phyloP scores from a whole-genome alignment of 2,329 filamentous ascomycete genomes.

The Ceratocystis alfenasii region DNA sequence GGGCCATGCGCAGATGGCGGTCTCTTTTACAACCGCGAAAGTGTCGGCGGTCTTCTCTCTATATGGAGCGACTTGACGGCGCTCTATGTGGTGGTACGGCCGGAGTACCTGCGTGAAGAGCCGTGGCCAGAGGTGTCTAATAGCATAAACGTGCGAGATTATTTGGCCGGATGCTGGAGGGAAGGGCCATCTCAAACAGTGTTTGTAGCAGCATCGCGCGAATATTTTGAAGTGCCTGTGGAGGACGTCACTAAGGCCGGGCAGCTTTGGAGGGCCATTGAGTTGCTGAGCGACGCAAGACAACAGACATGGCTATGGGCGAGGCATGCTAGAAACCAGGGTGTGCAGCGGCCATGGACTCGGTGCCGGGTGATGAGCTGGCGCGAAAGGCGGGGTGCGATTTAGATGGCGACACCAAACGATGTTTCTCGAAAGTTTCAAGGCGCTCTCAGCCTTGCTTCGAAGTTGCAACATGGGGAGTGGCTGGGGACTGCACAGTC shows the following conservation, averaged over 20 bases:
- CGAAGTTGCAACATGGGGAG: no score
- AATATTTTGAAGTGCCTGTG: slow-evolving; percentile 16
- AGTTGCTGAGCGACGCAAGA: slow-evolving; percentile 15
- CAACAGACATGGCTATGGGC: slow-evolving; percentile 19
- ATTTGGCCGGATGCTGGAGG: slow-evolving; percentile 8
- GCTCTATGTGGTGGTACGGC: slow-evolving; percentile 19
- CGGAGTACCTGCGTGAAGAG: slow-evolving; percentile 7
- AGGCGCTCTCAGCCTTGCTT: background rate
- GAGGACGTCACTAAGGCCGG: slow-evolving; percentile 11
- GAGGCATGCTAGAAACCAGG: slow-evolving; percentile 14
- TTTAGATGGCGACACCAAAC: background rate
- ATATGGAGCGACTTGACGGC: slow-evolving; percentile 16
- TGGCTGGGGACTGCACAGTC: no score
- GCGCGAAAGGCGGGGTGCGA: background rate
- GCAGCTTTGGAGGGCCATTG: slow-evolving; percentile 17
- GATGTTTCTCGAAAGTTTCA: background rate
- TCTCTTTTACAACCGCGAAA: slow-evolving; percentile 12
- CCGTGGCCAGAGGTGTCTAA: slow-evolving; percentile 1
- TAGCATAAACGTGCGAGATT: background rate
- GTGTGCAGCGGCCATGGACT: slow-evolving; percentile 17
- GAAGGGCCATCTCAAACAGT: slow-evolving; percentile 6
- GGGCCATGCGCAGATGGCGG: slow-evolving; percentile 14
- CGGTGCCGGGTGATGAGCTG: slow-evolving; percentile 19
- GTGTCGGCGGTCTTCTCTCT: slow-evolving; percentile 7
- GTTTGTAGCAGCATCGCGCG: slow-evolving; percentile 13